Evolutionary conservation across 176 grass and related monocot species (phyloP).

Genomic region (Eremochloa ophiuroides): DNA sequence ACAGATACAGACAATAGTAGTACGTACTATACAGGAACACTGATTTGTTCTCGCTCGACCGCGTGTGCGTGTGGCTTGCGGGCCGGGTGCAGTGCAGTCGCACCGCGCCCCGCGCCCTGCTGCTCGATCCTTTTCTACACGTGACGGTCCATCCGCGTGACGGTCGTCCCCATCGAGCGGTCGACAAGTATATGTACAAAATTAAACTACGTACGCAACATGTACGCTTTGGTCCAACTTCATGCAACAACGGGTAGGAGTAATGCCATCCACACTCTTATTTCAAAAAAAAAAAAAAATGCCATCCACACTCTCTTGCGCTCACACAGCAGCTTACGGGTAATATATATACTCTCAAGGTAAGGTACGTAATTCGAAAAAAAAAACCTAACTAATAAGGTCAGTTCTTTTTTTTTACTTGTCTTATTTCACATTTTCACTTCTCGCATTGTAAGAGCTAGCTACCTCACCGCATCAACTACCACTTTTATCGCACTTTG

Average conservation of each 20-base stretch:
- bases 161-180: neutral
- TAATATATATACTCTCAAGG: too few relatives aligned
- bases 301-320: too few relatives aligned
- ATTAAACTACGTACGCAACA: too few relatives aligned
- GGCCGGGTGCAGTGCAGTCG: too few relatives aligned
- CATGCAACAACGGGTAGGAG: too few relatives aligned
- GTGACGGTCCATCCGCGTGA: too few relatives aligned
- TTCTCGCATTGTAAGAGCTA: neutral
- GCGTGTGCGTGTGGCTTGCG: neutral
- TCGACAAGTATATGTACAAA: neutral
- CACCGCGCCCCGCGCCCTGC: neutral
- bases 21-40: neutral
- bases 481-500: neutral
- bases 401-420: neutral
- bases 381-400: too few relatives aligned
- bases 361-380: too few relatives aligned
- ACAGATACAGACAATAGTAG: neutral
- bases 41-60: neutral
- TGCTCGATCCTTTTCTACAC: neutral
- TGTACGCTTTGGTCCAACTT: too few relatives aligned
- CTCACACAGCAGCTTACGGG: too few relatives aligned
- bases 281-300: too few relatives aligned
- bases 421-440: neutral
- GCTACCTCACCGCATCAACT: neutral
- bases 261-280: too few relatives aligned